phyloP scores from a whole-genome alignment of 2,329 filamentous ascomycete genomes.

The Cladophialophora chaetospira region DNA sequence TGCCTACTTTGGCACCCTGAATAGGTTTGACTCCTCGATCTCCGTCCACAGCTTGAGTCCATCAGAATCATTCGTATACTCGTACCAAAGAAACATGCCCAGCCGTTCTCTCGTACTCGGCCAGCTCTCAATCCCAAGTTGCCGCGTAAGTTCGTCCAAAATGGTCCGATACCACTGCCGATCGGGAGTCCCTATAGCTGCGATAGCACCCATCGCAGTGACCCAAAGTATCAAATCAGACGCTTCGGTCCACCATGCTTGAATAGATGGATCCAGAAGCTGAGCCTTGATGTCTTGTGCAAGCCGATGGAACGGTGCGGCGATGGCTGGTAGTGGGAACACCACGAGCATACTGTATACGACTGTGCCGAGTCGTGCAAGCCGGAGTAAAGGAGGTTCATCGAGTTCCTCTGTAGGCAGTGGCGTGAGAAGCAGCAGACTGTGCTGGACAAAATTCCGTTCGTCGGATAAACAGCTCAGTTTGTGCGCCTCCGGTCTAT shows the following conservation, averaged over 20 bases:
- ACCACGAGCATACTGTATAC: slow-evolving; percentile 44
- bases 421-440: slow-evolving; percentile 38
- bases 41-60: slow-evolving; percentile 33
- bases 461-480: slow-evolving; percentile 39
- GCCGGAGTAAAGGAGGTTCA: slow-evolving; percentile 38
- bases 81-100: slow-evolving; percentile 32
- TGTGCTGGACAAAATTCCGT: slow-evolving; percentile 44
- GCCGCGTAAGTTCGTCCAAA: slow-evolving; percentile 32
- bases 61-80: slow-evolving; percentile 32
- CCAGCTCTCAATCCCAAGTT: slow-evolving; percentile 30
- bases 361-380: slow-evolving; percentile 40
- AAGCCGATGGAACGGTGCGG: slow-evolving; percentile 39
- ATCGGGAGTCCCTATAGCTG: slow-evolving; percentile 37
- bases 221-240: slow-evolving; percentile 41
- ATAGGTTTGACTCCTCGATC: slow-evolving; percentile 23
- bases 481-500: slow-evolving; percentile 26
- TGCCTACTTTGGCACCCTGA: slow-evolving; percentile 7
- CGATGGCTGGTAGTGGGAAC: slow-evolving; percentile 44
- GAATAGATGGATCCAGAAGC: slow-evolving; percentile 33
- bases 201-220: slow-evolving; percentile 43
- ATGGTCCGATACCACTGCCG: slow-evolving; percentile 40
- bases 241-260: slow-evolving; percentile 35
- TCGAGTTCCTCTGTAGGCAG: slow-evolving; percentile 30
- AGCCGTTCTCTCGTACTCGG: slow-evolving; percentile 26
- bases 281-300: slow-evolving; percentile 34